Base-by-base conservation (phyloP, 768 basidiomycete species). In the Crepidotus variabilis region DNA sequence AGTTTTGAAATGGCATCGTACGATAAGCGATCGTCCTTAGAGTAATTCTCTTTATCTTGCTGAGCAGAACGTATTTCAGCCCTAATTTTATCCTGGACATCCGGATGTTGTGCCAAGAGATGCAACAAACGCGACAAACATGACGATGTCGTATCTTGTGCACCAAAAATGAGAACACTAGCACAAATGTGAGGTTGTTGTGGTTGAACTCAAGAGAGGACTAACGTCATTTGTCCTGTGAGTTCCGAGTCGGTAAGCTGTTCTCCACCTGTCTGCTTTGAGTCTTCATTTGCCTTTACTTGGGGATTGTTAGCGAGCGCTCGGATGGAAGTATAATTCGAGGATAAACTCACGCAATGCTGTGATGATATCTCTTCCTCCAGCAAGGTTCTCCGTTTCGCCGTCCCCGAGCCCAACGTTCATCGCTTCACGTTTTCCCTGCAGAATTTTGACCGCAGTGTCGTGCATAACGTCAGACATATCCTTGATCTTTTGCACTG, bases 381-480 rank as follows among this genome's bases (percentile, higher is more conserved):
- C 61, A 52, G 59, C 39, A 20, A 43, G 69, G 35, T 56, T 66
- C 55, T 52, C 67, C 47, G 51, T 53, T 16, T 51, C 66, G 47
- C 59, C 61, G 56, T 49, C 16, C 60, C 65, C 54, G 39, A 69
- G 13, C 39, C 13, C 39, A 28, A 8, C 3, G 28, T 4, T 28
- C 39, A 43, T 61, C 45, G 49, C 70, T 32, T 53, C 57, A 52
- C 73, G 69, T 61, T 78, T 78, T 52, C 70, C 63, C 47, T 69
- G 62, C 50, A 81, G 64, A 47, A 83, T 79, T 2, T 63, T 62
- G 20, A 63, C 57, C 1, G 79, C 78, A 2, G 74, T 74, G 36
- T 71, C 59, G 50, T 81, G 68, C 75, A 82, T 77, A 8, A 75
- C 66, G 60, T 82, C 81, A n/a, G 77, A 73, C 61, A 80, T 79